A percentile compares a stretch with the other conserved stretches of the same genome.
Conservation (phyloP, 495 filamentous ascomycete species). For the Durotheca rogersii region DNA sequence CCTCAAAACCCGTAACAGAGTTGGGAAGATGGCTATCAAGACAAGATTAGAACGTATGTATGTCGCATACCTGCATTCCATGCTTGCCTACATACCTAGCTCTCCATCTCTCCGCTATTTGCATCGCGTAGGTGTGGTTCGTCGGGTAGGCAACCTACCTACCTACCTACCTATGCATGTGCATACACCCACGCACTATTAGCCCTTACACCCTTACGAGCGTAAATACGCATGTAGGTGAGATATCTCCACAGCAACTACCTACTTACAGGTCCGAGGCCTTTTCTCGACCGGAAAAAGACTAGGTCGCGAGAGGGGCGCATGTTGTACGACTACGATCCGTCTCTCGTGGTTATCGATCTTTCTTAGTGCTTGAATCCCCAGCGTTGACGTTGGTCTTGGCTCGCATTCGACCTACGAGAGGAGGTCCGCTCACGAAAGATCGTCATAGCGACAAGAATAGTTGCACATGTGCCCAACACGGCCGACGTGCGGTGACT, state of each 20-base stretch:
- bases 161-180: too few relatives aligned
- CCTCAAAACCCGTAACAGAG: slow-evolving; percentile 10
- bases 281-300: slow-evolving; percentile 4
- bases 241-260: slow-evolving; percentile 1
- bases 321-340: neutral
- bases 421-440: slow-evolving; percentile 1
- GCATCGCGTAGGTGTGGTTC: slow-evolving; percentile 7
- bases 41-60: too few relatives aligned
- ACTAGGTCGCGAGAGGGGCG: slow-evolving; percentile 5
- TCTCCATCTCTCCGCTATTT: too few relatives aligned
- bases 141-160: slow-evolving; percentile 5
- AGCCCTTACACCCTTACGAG: too few relatives aligned
- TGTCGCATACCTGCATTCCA: too few relatives aligned
- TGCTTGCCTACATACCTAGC: too few relatives aligned
- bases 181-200: too few relatives aligned
- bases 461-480: slow-evolving; percentile 29
- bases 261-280: slow-evolving; percentile 13
- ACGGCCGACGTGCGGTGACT: too few relatives aligned
- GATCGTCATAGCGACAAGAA: slow-evolving; percentile 28
- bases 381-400: neutral
- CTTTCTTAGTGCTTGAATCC: slow-evolving; percentile 9
- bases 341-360: neutral
- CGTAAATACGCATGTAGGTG: slow-evolving; percentile 8
- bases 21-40: neutral
- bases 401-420: slow-evolving; percentile 2